Percentiles rank a stretch among this genome's conserved stretches.
These are phyloP conservation scores for Fraxinus baroniana DNA, from an alignment of 305 asterid genomes.

Conservation along the genomic window DNA sequence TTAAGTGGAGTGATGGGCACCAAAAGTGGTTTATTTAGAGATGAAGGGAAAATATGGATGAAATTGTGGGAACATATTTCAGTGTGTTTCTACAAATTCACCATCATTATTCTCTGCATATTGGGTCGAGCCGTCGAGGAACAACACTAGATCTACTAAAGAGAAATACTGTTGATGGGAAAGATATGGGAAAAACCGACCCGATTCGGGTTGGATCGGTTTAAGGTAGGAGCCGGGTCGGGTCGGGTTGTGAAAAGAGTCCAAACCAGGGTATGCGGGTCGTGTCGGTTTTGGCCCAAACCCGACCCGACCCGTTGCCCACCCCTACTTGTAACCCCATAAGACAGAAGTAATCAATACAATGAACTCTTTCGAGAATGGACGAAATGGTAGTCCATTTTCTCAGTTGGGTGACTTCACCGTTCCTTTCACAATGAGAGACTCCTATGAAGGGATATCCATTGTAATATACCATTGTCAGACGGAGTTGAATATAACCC, in stretches of 20 bases:
- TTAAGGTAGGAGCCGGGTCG: too few species aligned
- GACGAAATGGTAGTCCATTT: neutral
- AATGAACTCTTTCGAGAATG: neutral
- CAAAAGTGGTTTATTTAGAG: constrained; percentile 50
- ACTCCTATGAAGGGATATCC: neutral
- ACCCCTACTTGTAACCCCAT: neutral
- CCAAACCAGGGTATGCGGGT: too few species aligned
- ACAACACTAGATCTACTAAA: too few species aligned
- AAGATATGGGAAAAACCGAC: too few species aligned
- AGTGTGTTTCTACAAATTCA: constrained; percentile 47
- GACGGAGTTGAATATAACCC: neutral
- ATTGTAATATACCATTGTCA: neutral
- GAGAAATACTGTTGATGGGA: too few species aligned
- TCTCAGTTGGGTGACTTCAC: neutral
- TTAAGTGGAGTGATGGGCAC: constrained; percentile 57
- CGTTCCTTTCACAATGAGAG: neutral
- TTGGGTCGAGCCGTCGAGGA: constrained; percentile 32
- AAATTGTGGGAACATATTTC: constrained; percentile 57
- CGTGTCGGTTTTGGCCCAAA: too few species aligned
- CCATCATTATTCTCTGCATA: constrained; percentile 46
- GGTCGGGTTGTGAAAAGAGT: too few species aligned
- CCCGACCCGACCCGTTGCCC: too few species aligned
- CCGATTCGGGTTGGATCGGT: too few species aligned
- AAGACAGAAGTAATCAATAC: neutral
- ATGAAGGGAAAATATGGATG: constrained; percentile 60